Conservation (phyloP, 163 green algal genomes). For the Chloromonas sp. region DNA sequence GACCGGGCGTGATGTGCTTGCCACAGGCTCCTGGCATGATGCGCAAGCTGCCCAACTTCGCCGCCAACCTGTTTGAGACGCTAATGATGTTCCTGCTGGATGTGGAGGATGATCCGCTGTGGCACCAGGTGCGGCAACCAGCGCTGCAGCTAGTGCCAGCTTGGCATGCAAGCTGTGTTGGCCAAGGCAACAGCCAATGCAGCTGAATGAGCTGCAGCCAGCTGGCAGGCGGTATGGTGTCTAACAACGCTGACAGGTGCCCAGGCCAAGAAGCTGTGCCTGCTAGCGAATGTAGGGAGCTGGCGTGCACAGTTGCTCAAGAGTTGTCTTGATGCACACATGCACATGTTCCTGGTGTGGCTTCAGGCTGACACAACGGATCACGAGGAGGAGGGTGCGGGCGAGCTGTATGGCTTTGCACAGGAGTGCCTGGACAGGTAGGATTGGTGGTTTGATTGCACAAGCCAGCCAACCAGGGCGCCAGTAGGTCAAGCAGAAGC, state of each 20-base stretch:
- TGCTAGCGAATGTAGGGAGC: background rate
- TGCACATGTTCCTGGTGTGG: background rate
- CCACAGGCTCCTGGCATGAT: constrained; percentile 64
- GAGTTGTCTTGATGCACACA: background rate
- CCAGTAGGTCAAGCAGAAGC: too few species aligned
- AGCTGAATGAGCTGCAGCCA: background rate
- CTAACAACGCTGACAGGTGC: too few species aligned
- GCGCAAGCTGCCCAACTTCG: constrained; percentile 82
- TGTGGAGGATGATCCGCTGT: constrained; percentile 66
- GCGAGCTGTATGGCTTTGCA: constrained; percentile 77
- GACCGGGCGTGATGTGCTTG: background rate
- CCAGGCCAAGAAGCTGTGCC: background rate
- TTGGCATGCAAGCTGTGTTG: background rate
- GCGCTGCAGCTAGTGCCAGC: background rate
- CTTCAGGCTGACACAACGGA: constrained; percentile 56
- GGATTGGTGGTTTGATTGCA: background rate
- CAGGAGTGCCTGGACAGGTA: constrained; percentile 85
- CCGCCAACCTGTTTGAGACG: constrained; percentile 74
- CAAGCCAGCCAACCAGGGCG: too few species aligned
- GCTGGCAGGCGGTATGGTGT: too few species aligned
- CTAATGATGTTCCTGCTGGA: constrained; percentile 90
- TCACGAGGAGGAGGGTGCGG: constrained; percentile 73
- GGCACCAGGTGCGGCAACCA: constrained; percentile 26
- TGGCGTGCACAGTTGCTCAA: background rate
- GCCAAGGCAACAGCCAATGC: background rate